Evolutionary conservation across 768 basidiomycete genomes (phyloP).

Genomic region (Amanita phalloides): DNA sequence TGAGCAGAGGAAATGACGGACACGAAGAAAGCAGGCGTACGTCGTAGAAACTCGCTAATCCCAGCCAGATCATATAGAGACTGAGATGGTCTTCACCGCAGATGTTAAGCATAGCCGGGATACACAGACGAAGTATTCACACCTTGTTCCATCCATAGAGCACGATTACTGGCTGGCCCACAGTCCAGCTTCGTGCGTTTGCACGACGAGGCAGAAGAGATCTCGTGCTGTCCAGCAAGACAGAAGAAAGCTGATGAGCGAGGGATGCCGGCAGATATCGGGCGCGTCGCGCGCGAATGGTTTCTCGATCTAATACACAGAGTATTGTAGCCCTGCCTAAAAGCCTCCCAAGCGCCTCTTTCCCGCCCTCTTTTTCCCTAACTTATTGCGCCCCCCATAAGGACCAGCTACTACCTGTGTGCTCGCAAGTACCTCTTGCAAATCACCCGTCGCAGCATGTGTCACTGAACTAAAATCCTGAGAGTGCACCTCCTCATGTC

Average conservation of each 20-base stretch:
- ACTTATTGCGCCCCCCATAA: slow-evolving; percentile 49
- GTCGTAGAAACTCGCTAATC: slow-evolving; percentile 56
- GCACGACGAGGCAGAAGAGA: slow-evolving; percentile 33
- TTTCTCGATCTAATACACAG: background rate
- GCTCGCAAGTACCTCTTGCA: slow-evolving; percentile 40
- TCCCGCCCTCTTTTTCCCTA: slow-evolving; percentile 39
- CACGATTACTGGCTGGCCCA: slow-evolving; percentile 49
- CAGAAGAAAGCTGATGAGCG: slow-evolving; percentile 6
- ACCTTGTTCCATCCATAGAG: slow-evolving; percentile 79
- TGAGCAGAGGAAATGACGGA: slow-evolving; percentile 8
- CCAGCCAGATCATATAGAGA: slow-evolving; percentile 52
- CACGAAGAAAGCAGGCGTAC: slow-evolving; percentile 26
- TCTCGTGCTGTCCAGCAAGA: slow-evolving; percentile 9
- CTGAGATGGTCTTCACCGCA: slow-evolving; percentile 36
- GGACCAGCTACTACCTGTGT: slow-evolving; percentile 68
- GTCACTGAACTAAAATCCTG: background rate
- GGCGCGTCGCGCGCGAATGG: background rate
- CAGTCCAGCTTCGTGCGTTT: slow-evolving; percentile 64
- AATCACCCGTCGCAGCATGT: slow-evolving; percentile 3
- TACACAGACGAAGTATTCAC: slow-evolving; percentile 3
- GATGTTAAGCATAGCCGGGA: background rate
- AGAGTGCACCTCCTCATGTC: background rate
- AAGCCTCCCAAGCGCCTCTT: slow-evolving; percentile 76
- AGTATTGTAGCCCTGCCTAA: slow-evolving; percentile 15
- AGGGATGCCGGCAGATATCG: slow-evolving; percentile 5